phyloP scores from a whole-genome alignment of 1,284 basidiomycete species.

The Peniophora sp. region DNA sequence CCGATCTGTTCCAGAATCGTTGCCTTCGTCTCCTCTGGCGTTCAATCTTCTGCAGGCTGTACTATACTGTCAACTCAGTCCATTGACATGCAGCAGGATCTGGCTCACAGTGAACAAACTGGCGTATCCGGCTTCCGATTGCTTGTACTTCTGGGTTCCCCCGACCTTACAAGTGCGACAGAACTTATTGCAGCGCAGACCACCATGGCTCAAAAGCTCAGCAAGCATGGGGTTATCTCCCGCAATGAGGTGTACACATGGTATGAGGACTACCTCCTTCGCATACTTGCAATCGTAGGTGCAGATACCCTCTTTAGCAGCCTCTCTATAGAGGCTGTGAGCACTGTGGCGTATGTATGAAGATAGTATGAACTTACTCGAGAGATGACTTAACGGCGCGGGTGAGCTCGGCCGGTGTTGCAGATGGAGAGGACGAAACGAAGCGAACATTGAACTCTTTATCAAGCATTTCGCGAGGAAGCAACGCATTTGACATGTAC shows the following conservation, averaged over 20 bases:
- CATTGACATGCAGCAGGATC: too few relatives aligned
- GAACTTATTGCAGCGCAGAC: constrained; percentile 20
- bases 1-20: not conserved
- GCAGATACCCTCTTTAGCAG: constrained; percentile 1
- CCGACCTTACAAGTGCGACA: constrained; percentile 22
- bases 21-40: constrained; percentile 8
- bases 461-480: constrained; percentile 16
- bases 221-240: constrained; percentile 30
- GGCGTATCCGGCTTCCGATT: constrained; percentile 13
- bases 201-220: constrained; percentile 21
- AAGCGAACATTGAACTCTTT: constrained; percentile 22
- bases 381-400: constrained; percentile 16
- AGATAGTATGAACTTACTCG: constrained; percentile 11
- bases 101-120: too few relatives aligned
- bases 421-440: constrained; percentile 19
- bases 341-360: too few relatives aligned
- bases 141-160: constrained; percentile 16
- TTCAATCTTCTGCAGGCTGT: too few relatives aligned
- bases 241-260: constrained; percentile 15
- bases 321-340: not conserved
- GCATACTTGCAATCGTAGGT: constrained; percentile 16
- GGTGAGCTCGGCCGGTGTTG: constrained; percentile 20
- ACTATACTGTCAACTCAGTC: too few relatives aligned
- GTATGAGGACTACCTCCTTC: constrained; percentile 17
- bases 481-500: constrained; percentile 20